phyloP scores from a whole-genome alignment of 495 filamentous ascomycete species.

The Lichina pygmaea region DNA sequence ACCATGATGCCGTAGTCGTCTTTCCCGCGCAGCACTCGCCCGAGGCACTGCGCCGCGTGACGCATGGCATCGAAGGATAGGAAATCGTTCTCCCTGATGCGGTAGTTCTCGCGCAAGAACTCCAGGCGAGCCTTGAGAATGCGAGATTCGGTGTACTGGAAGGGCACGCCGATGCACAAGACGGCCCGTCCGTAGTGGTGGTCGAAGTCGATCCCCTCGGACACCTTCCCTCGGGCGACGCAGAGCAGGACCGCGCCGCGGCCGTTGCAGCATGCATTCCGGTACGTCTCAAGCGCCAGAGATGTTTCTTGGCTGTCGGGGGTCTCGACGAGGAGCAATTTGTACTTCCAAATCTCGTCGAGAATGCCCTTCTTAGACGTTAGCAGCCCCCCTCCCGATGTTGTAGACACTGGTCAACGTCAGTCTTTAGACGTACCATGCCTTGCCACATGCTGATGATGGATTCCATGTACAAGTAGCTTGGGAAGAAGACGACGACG shows the following conservation, averaged over 20 bases:
- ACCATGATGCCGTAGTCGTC: slow-evolving; percentile 99
- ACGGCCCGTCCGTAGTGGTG: slow-evolving; percentile 96
- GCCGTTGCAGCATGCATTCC: slow-evolving; percentile 91
- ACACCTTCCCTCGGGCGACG: slow-evolving; percentile 90
- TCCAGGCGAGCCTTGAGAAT: slow-evolving; percentile 91
- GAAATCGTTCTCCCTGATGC: slow-evolving; percentile 93
- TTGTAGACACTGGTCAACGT: not conserved
- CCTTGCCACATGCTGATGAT: slow-evolving; percentile 98
- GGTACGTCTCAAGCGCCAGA: slow-evolving; percentile 84
- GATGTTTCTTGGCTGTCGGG: slow-evolving; percentile 94
- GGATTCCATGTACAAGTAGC: slow-evolving; percentile 96
- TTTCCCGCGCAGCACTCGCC: slow-evolving; percentile 85
- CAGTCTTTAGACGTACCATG: slow-evolving; percentile 20
- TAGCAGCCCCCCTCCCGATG: not conserved
- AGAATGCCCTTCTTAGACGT: slow-evolving; percentile 32
- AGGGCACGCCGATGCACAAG: slow-evolving; percentile 88
- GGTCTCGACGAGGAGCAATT: slow-evolving; percentile 92
- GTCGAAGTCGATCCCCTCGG: slow-evolving; percentile 96
- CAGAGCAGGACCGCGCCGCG: slow-evolving; percentile 80
- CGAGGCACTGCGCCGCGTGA: slow-evolving; percentile 88
- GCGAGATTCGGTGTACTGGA: slow-evolving; percentile 95
- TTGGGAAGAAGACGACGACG: slow-evolving; percentile 96
- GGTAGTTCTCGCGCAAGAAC: slow-evolving; percentile 88
- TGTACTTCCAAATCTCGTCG: slow-evolving; percentile 97
- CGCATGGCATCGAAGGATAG: slow-evolving; percentile 98